Conservation (phyloP, 371 early-diverging fungal species). For the Chytridiales sp. region DNA sequence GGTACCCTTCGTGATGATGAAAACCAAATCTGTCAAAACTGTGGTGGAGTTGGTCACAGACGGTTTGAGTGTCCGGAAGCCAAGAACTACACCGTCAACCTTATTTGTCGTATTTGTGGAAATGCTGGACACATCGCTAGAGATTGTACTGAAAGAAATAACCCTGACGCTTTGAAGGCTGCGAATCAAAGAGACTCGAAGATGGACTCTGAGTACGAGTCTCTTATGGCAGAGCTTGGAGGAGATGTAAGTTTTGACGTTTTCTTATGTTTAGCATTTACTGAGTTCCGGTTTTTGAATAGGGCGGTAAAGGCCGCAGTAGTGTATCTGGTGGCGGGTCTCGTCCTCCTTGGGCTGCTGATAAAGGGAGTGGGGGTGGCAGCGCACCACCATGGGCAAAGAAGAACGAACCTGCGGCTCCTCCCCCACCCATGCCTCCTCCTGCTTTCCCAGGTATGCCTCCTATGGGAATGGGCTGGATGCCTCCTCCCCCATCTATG, state of each 20-base stretch:
- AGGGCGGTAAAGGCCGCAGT: background rate
- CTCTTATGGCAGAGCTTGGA: slow-evolving; percentile 77
- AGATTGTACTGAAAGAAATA: slow-evolving; percentile 67
- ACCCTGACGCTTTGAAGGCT: slow-evolving; percentile 68
- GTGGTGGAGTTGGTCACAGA: slow-evolving; percentile 86
- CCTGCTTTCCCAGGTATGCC: too few relatives aligned
- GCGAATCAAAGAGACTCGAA: slow-evolving; percentile 77
- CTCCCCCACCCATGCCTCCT: background rate
- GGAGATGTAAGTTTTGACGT: slow-evolving; percentile 4
- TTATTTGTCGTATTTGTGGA: slow-evolving; percentile 88
- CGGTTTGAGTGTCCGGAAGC: slow-evolving; percentile 90
- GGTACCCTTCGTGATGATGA: slow-evolving; percentile 95
- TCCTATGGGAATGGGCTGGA: too few relatives aligned
- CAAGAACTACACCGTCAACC: slow-evolving; percentile 78
- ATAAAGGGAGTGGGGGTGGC: slow-evolving; percentile 5
- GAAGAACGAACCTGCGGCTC: background rate
- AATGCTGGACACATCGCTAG: slow-evolving; percentile 89
- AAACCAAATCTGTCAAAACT: slow-evolving; percentile 89
- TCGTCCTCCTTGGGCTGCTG: slow-evolving; percentile 22
- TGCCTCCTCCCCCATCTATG: too few relatives aligned
- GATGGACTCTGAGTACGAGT: slow-evolving; percentile 84
- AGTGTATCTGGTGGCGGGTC: slow-evolving; percentile 3
- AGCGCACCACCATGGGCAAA: background rate
- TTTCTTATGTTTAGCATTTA: background rate
- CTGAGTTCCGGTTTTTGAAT: background rate